Evolutionary conservation across 2,329 filamentous ascomycete species (phyloP).

Genomic region (Aspergillus bombycis): DNA sequence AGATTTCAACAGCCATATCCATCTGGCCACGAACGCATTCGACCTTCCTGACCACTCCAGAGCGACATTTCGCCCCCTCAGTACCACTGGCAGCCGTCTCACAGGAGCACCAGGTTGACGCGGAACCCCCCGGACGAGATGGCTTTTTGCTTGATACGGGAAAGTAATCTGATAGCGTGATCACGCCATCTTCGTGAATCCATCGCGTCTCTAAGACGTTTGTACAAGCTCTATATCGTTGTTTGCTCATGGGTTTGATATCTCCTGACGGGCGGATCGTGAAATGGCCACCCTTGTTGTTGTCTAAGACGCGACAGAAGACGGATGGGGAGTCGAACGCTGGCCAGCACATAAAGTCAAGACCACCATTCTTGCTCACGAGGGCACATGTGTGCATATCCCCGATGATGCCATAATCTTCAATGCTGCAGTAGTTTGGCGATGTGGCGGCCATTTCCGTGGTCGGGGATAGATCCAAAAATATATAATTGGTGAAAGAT

Average conservation of each 20-base stretch:
- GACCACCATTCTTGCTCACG: slow-evolving; percentile 72
- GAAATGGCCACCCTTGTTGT: not conserved
- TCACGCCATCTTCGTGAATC: not conserved
- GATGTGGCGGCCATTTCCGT: not conserved
- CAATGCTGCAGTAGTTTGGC: slow-evolving; percentile 52
- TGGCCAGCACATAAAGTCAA: slow-evolving; percentile 82
- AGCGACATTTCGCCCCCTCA: not conserved
- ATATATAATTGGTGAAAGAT: not conserved
- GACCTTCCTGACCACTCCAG: not conserved
- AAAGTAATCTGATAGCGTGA: not conserved
- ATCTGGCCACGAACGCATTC: not conserved
- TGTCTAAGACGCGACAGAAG: slow-evolving; percentile 46
- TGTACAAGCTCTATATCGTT: not conserved
- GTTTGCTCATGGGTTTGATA: not conserved
- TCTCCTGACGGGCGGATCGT: not conserved
- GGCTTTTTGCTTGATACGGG: not conserved
- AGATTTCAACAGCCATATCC: not conserved
- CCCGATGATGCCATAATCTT: slow-evolving; percentile 78
- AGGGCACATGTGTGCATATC: slow-evolving; percentile 79
- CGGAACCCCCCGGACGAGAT: not conserved
- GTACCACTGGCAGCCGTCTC: not conserved
- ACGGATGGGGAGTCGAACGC: slow-evolving; percentile 77
- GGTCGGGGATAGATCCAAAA: not conserved
- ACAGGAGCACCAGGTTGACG: not conserved
- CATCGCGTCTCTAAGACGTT: not conserved